Base-by-base conservation (phyloP, 768 basidiomycete genomes). In the Inosperma sp. region DNA sequence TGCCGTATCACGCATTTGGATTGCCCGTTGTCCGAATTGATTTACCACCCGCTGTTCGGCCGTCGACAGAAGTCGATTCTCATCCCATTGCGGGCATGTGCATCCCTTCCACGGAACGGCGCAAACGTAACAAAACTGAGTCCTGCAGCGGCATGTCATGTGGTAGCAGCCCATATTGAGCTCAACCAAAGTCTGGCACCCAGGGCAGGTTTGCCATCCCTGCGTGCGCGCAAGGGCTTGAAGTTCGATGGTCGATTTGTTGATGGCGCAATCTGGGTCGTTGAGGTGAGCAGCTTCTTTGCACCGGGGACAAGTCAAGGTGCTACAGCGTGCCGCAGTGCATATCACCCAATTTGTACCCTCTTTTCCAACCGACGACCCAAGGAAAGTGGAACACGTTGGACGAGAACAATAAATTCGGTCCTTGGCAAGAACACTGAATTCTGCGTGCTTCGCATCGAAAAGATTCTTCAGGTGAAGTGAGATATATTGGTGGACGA, bases 51-150 rank as follows among this genome's bases (percentile, higher is more conserved):
- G 67, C 23, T 67, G 66, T 49, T 73, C 68, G 0, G 81, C 83
- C 3, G 68, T 73, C 3, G 54, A 67, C 25, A 75, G 14, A 30
- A 72, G 56, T 5, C 69, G 63, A 0, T 56, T 44, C 51, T 86
- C 85, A 6, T 86, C 83, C 83, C 84, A 87, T 37, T 82, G 81
- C 0, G 68, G 68, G 53, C 86, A 88, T 0, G 2, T 4, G 49
- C 86, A 89, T 0, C 65, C 72, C 65, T 81, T 85, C 85, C 85
- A 88, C 8, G 53, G 68, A 23, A 61, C 73, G 0, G 79, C 78
- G 59, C 86, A 88, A 7, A 81, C 42, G 59, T 87, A 85, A 57
- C 84, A 86, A 62, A 86, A 85, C 55, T 86, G 60, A 0, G 71
- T 67, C 5, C 70, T 63, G 59, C 82, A 83, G 17, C 73, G 70